Evolutionary conservation across 2,329 filamentous ascomycete species (phyloP), one percentile per base, ranked within the genome.

Genomic region (Emmonsiellopsis sp.): DNA sequence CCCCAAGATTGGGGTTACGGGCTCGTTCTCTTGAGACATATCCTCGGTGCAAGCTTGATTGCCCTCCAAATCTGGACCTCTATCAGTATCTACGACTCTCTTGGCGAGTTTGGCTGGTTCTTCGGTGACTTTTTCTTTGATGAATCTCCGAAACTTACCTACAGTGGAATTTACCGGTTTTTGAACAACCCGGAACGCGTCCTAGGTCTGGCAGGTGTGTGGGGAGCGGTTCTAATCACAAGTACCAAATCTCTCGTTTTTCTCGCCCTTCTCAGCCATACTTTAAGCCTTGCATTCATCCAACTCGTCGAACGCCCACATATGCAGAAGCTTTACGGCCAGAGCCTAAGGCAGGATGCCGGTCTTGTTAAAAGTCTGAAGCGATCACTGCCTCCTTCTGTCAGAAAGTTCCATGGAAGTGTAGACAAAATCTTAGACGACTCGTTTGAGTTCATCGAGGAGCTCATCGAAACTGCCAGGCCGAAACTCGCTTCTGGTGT

Each of bases 51-150:
- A 49, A 82, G 87, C 51, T 76, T 97, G 58, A 83, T 97, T 55
- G 84, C 86, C 9, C 79, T 98, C 50, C 93, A 98, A 65, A 72
- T 94, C 15, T 98, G 93, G 93, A 95, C 91, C 1, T 86, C 89
- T 1, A 77, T 87, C 59, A 96, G 90, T 69, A 91, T 97, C 61
- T 95, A 97, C 69, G 90, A 96, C 50, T 94, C 89, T 1, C 82
- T 98, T 0, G 93, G 93, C 54, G 93, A 98, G 66, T 98, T 97
- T 64, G 93, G 93, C 62, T 98, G 92, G 92, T 97, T 97, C 76
- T 97, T 91, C 65, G 93, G 93, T 15, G 93, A 98, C 68, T 98
- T 97, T 76, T 97, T 98, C 78, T 96, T 93, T 67, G 89, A 96
- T 57, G 86, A 89, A 45, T 82, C 85, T 9, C 85, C 86, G 10